phyloP scores from a whole-genome alignment of 805 yeast genomes.

The Wickerhamomyces kurtzmanii region DNA sequence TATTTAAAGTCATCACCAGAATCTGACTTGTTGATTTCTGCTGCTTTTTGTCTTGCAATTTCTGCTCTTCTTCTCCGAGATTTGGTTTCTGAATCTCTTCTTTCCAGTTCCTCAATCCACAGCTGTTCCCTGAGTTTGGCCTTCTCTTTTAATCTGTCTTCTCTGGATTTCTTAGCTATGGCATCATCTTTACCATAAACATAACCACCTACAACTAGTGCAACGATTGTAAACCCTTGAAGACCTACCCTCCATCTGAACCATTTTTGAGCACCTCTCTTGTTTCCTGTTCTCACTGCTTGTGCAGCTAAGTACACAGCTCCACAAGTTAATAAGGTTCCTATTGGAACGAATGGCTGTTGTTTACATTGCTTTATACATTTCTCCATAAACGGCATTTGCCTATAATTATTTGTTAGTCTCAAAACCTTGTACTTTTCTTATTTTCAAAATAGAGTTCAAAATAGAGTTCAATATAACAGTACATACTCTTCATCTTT shows the following conservation, averaged over 20 bases:
- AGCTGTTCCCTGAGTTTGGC: constrained; percentile 77
- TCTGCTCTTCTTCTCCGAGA: constrained; percentile 63
- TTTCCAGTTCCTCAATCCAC: constrained; percentile 87
- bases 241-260: constrained; percentile 85
- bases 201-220: constrained; percentile 73
- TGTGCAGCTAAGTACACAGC: constrained; percentile 76
- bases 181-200: constrained; percentile 45
- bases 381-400: constrained; percentile 50
- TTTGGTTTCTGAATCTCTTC: constrained; percentile 70
- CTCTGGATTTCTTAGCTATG: constrained; percentile 39
- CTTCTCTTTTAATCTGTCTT: constrained; percentile 61
- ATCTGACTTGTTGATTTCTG: too few relatives aligned
- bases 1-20: too few relatives aligned
- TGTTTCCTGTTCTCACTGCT: constrained; percentile 65
- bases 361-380: constrained; percentile 58
- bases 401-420: too few relatives aligned
- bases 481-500: too few relatives aligned
- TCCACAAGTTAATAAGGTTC: constrained; percentile 66
- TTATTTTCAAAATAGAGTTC: too few relatives aligned
- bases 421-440: too few relatives aligned
- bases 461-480: too few relatives aligned
- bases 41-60: constrained; percentile 34
- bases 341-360: constrained; percentile 86
- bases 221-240: constrained; percentile 77
- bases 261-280: constrained; percentile 71